phyloP scores from a whole-genome alignment of 2,329 filamentous ascomycete species.

The Trichoderma guizhouense region DNA sequence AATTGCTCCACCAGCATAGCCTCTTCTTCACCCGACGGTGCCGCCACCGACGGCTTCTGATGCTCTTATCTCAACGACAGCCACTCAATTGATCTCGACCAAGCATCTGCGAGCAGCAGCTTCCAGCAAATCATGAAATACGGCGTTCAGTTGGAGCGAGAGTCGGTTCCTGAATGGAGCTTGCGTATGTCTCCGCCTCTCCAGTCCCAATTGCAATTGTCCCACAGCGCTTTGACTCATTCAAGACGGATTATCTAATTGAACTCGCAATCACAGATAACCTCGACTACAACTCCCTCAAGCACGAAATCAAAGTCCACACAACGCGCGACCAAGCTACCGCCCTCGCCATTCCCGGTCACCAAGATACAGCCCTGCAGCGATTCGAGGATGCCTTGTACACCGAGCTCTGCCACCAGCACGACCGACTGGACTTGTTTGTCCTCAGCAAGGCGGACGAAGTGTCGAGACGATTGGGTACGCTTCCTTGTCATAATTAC shows the following conservation, averaged over 20 bases:
- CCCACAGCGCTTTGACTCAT: constrained; percentile 5
- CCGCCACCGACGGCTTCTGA: not conserved
- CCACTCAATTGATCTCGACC: not conserved
- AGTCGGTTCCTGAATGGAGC: constrained; percentile 80
- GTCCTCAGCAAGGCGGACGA: constrained; percentile 77
- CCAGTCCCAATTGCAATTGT: constrained; percentile 17
- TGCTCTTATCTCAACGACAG: not conserved
- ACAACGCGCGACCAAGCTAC: constrained; percentile 68
- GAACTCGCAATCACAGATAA: constrained; percentile 59
- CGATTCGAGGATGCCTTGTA: constrained; percentile 72
- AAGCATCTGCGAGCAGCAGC: not conserved
- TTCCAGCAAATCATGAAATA: constrained; percentile 36
- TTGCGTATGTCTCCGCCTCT: constrained; percentile 52
- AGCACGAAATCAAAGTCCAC: constrained; percentile 77
- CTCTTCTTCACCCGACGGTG: not conserved
- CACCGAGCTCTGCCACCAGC: constrained; percentile 66
- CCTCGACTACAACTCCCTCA: constrained; percentile 84
- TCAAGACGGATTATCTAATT: not conserved
- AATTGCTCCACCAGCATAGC: not conserved
- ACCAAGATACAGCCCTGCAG: constrained; percentile 54
- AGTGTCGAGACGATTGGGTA: constrained; percentile 67
- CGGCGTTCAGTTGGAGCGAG: constrained; percentile 59
- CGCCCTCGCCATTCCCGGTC: constrained; percentile 72
- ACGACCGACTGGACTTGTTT: constrained; percentile 75
- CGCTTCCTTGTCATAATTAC: not conserved